Base-by-base conservation (phyloP, 2,329 filamentous ascomycete genomes). In the Pseudocercospora pini-densiflorae region DNA sequence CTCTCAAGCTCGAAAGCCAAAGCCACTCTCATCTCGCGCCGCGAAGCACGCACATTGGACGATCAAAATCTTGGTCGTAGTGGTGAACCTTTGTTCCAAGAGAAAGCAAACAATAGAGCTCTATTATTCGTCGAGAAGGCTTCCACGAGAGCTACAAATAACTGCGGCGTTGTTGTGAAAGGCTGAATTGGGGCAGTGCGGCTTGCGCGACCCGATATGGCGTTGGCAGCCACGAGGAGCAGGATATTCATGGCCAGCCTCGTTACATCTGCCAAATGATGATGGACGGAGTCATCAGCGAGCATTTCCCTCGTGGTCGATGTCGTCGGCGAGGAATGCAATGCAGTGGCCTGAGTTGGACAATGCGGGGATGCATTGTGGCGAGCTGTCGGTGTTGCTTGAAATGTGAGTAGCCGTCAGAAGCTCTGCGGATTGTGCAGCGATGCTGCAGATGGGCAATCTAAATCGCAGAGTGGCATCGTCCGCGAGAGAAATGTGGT, bases 111-210 rank as follows among this genome's bases (percentile, higher is more conserved):
- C 23, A 51, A 51, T 51, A 24, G 47, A 12, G 19, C 10, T 23
- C 10, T 12, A 27, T 9, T 10, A 27, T 51, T 51, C 47, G 19
- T 51, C 47, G 12, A 51, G 47, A 51, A 51, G 47, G 47, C 47
- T 51, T 51, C 9, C 47, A 51, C 10, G 23, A 16, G 21, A 51
- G 47, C 47, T 51, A 12, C 10, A 51, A 51, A 51, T 51, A 51
- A 23, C 47, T 23, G 47, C 47, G 47, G 47, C 19, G 47, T 51
- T 23, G 47, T 51, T 27, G 19, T 27, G 47, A 51, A 27, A 51
- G 47, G 47, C 47, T 51, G 47, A 12, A 51, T 51, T 51, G 47
- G 47, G 47, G 47, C 47, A 51, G 47, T 51, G 47, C 47, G 19
- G 47, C 47, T 21, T 23, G 47, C 47, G 23, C 19, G 14, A 21